A percentile compares a stretch with the other conserved stretches of the same genome.
These are phyloP conservation scores for Gracilaria caudata DNA, from an alignment of 23 red algal species.

Conservation along the genomic window DNA sequence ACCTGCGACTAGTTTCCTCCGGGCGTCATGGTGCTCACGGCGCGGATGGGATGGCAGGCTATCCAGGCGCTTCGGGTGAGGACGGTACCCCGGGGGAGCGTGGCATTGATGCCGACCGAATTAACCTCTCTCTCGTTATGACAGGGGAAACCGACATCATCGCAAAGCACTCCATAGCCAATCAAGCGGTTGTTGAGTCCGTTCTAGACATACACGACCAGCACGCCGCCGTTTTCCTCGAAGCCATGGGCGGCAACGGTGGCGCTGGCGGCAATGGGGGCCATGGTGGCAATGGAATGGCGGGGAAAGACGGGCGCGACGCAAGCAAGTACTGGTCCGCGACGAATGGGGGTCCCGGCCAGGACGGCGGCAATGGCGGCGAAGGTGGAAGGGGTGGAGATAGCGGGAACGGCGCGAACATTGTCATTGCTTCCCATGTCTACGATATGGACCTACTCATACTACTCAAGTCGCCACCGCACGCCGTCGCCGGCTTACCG, in stretches of 20 bases:
- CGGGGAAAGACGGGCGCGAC: neutral
- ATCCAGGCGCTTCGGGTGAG: neutral
- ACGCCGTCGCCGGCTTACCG: neutral
- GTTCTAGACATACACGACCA: neutral
- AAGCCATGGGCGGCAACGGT: neutral
- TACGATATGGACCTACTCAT: neutral
- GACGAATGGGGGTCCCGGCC: neutral
- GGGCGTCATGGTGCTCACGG: neutral
- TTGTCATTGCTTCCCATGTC: neutral
- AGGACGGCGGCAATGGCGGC: constrained; percentile 1
- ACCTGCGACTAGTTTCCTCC: neutral
- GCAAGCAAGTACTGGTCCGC: neutral
- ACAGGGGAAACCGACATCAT: neutral
- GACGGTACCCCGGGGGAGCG: neutral
- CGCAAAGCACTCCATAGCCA: neutral
- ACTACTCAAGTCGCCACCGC: neutral
- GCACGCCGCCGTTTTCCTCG: neutral
- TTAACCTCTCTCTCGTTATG: neutral
- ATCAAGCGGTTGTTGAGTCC: neutral
- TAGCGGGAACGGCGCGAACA: neutral
- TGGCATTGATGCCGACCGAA: neutral
- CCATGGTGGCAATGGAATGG: neutral
- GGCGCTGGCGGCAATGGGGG: neutral
- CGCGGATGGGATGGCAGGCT: neutral
- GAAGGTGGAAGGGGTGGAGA: neutral